Base-by-base conservation (phyloP, 805 yeast species). In the Kodamaea fukazawae region DNA sequence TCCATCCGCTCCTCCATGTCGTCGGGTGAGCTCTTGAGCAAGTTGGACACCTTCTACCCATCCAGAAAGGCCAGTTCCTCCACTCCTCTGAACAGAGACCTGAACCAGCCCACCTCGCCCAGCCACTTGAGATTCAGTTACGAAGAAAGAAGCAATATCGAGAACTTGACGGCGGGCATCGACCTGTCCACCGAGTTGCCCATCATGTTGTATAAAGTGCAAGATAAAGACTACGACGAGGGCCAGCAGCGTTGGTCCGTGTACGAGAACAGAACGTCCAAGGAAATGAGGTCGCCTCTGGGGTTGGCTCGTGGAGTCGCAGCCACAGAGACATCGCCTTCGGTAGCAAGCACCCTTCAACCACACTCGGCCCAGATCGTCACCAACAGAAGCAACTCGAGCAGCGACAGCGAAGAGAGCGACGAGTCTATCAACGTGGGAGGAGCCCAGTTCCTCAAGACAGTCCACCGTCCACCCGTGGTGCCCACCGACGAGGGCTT, bases 11-110 rank as follows among this genome's bases (percentile, higher is more conserved):
- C 53, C 7, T 54, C 61, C 29, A 30, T 58, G 34, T 56, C 63
- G 4, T 53, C 61, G 1, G 67, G 65, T 3, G 68, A 63, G 45
- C 46, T 66, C 35, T 42, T 63, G 32, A 38, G 42, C 41, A 49
- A 53, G 43, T 40, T 61, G 43, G 64, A 45, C 23, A 27, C 25
- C 29, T 14, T 30, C 30, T 14, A 20, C 15, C 13, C 25, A 13
- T 13, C 31, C 3, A 12, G 23, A 20, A 20, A 20, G 5, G 7
- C 23, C 34, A 29, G 15, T 15, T 11, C 18, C 25, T 14, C 23
- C 34, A 20, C 11, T 5, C 23, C 34, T 20, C 27, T 16, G 9
- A 18, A 29, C 34, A 18, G 29, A 20, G 25, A 13, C 15, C 20
- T 11, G 17, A 30, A 20, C 8, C 23, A 20, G 8, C 23, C 29